These are phyloP conservation scores for Hanseniaspora hatyaiensis DNA, from an alignment of 805 yeast species.

Conservation along the genomic window DNA sequence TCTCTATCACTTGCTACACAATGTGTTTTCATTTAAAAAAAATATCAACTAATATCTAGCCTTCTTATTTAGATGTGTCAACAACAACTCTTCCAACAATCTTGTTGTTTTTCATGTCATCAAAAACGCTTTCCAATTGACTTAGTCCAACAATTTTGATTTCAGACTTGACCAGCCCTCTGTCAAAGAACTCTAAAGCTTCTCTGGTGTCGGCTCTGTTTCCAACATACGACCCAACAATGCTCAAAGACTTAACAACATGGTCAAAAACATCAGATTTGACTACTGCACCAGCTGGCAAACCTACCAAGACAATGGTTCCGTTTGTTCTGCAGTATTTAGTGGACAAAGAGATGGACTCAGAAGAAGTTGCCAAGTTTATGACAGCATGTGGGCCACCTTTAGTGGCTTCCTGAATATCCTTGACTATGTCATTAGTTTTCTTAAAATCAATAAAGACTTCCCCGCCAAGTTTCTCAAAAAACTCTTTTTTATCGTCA, in stretches of 20 bases:
- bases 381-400: conserved; percentile 69
- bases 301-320: conserved; percentile 58
- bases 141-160: conserved; percentile 47
- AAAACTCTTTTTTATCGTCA: conserved; percentile 38
- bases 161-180: conserved; percentile 56
- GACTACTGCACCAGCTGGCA: conserved; percentile 66
- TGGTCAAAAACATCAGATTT: conserved; percentile 55
- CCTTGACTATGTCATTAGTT: conserved; percentile 41
- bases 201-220: conserved; percentile 74
- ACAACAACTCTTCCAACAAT: conserved; percentile 74
- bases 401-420: conserved; percentile 41
- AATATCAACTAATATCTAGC: too few relatives aligned
- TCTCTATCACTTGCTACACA: too few relatives aligned
- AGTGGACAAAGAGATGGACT: conserved; percentile 47
- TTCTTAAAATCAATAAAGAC: conserved; percentile 43
- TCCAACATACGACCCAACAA: conserved; percentile 77
- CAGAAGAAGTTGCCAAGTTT: conserved; percentile 57
- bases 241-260: conserved; percentile 57
- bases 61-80: conserved; percentile 52
- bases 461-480: conserved; percentile 42
- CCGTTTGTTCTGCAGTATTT: conserved; percentile 53
- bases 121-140: conserved; percentile 42
- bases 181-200: conserved; percentile 56
- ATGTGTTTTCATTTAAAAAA: too few relatives aligned
- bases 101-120: conserved; percentile 45